Conservation (phyloP, 352 stramenopile species). For the Phytopythium vexans region DNA sequence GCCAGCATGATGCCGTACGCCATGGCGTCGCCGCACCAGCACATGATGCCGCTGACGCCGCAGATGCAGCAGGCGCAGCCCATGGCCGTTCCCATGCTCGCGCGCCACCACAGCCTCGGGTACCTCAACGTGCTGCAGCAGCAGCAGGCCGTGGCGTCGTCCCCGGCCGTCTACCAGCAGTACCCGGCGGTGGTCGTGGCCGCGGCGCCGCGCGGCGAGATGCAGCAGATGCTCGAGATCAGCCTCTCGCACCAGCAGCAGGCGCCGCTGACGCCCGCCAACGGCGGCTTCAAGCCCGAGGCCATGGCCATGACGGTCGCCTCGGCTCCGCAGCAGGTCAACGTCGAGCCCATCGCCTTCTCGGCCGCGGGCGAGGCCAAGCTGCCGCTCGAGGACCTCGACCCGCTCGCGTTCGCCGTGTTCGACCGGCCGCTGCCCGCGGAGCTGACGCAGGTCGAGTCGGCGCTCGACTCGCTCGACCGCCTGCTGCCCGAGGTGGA, state of each 20-base stretch:
- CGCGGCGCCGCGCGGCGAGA: constrained; percentile 27
- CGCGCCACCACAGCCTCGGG: constrained; percentile 64
- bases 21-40: constrained; percentile 17
- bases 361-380: constrained; percentile 23
- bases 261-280: constrained; percentile 11
- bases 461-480: constrained; percentile 72
- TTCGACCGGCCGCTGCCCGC: constrained; percentile 42
- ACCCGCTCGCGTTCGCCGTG: constrained; percentile 62
- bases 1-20: constrained; percentile 43
- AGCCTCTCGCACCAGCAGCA: constrained; percentile 42
- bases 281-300: constrained; percentile 9
- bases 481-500: constrained; percentile 63
- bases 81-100: constrained; percentile 37
- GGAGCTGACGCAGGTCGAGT: constrained; percentile 68
- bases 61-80: constrained; percentile 17
- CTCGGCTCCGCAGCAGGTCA: constrained; percentile 23
- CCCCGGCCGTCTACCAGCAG: constrained; percentile 22
- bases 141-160: constrained; percentile 20
- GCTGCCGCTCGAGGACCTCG: constrained; percentile 48
- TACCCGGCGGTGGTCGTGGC: constrained; percentile 1
- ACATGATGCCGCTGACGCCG: constrained; percentile 15
- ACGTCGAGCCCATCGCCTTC: constrained; percentile 72
- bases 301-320: constrained; percentile 23
- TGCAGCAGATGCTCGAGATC: constrained; percentile 22
- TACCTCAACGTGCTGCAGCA: constrained; percentile 55